Evolutionary conservation across 192 early-diverging fungal species (phyloP).

Genomic region (Podila horticola): DNA sequence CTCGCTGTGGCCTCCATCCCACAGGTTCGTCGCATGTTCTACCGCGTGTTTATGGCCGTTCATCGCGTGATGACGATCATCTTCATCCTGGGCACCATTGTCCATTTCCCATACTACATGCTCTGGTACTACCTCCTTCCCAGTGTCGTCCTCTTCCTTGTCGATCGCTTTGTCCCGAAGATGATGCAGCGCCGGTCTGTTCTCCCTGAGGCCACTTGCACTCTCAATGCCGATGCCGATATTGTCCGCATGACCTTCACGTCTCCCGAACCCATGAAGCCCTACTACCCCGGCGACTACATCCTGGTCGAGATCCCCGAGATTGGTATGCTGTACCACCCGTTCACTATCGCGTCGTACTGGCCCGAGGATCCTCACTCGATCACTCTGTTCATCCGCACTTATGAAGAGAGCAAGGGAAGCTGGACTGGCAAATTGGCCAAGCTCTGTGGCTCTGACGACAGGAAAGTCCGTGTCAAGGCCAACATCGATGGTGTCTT

Average conservation of each 20-base stretch:
- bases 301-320: constrained; percentile 38
- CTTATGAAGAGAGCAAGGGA: constrained; percentile 18
- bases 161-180: constrained; percentile 47
- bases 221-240: constrained; percentile 39
- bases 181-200: constrained; percentile 28
- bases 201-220: constrained; percentile 18
- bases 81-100: constrained; percentile 34
- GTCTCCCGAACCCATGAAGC: constrained; percentile 44
- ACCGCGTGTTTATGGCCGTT: constrained; percentile 25
- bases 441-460: constrained; percentile 34
- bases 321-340: constrained; percentile 34
- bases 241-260: constrained; percentile 42
- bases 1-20: constrained; percentile 37
- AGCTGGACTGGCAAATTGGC: constrained; percentile 39
- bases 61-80: constrained; percentile 43
- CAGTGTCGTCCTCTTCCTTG: constrained; percentile 26
- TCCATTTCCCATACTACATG: constrained; percentile 43
- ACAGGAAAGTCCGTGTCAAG: constrained; percentile 23
- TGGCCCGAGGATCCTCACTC: constrained; percentile 43
- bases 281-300: constrained; percentile 52
- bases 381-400: constrained; percentile 35
- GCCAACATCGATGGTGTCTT: constrained; percentile 44
- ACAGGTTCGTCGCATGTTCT: constrained; percentile 30
- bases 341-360: constrained; percentile 43
- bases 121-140: constrained; percentile 49